Base-by-base conservation (phyloP, 805 yeast species). In the Pichia nanzhaoensis region DNA sequence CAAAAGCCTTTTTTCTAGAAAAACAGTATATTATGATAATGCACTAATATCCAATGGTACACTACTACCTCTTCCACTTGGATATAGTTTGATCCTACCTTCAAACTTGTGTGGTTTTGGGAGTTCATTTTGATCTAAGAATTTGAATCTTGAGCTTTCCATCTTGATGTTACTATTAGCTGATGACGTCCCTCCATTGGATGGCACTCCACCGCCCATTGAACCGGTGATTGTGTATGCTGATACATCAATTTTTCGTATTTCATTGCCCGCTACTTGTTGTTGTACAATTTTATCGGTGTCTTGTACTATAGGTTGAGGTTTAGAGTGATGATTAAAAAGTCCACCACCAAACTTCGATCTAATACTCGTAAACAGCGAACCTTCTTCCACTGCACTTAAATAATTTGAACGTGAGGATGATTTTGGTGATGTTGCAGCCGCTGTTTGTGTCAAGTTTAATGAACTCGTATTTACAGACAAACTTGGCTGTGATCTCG, bases 51-150 rank as follows among this genome's bases (percentile, higher is more conserved):
- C 79, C 50, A 90, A 66, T 1, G 97, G 97, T 32, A 90, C 93
- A 30, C 95, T 85, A 24, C 89, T 78, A 3, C 98, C 98, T 55
- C 96, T 75, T 13, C 98, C 98, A 65, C 96, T 86, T 16, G 98
- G 96, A 66, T 93, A 93, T 52, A 89, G 68, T 61, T 91, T 89
- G 47, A 75, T 75, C 39, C 73, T 74, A 3, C 81, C 84, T 42
- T 75, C 79, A 57, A 84, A 88, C 41, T 75, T 73, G 53, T 98
- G 73, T n/a, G 99, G 98, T 54, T 78, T 79, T 0, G 99, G 98
- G 37, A 93, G 68, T 20, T 87, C 83, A 36, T 67, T 64, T 16
- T 75, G 72, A 59, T 85, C 85, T 3, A 68, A 59, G 70, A 87
- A 90, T 52, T 73, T 75, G 69, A 82, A 89, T 54, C 90, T 68